phyloP scores from a whole-genome alignment of 2,329 filamentous ascomycete species.

The Penicillium rolfsii region DNA sequence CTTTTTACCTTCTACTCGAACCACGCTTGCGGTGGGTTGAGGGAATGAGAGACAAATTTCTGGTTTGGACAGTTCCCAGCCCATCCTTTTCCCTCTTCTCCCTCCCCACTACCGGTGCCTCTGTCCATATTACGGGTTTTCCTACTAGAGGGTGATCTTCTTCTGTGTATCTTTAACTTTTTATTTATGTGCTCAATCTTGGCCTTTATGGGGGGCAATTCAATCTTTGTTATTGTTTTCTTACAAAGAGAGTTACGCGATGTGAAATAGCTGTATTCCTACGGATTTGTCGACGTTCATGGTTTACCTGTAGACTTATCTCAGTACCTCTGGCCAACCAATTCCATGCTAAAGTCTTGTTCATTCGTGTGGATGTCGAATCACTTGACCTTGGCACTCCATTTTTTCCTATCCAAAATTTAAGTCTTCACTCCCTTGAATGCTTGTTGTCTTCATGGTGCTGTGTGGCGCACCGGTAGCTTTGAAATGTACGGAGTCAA shows the following conservation, averaged over 20 bases:
- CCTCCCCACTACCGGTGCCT: constrained; percentile 19
- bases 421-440: neutral
- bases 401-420: too few relatives aligned
- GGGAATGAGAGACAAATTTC: neutral
- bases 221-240: constrained; percentile 32
- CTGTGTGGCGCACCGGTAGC: neutral
- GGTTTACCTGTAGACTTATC: constrained; percentile 11
- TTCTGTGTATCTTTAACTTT: constrained; percentile 45
- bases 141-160: constrained; percentile 35
- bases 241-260: constrained; percentile 5
- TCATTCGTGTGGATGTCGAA: neutral
- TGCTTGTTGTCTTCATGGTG: neutral
- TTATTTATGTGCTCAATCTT: constrained; percentile 28
- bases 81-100: neutral
- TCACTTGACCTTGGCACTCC: neutral
- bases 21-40: constrained; percentile 1
- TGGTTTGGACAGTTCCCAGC: neutral
- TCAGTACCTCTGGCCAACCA: constrained; percentile 18
- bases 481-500: neutral
- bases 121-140: constrained; percentile 36
- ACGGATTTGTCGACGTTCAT: neutral
- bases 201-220: constrained; percentile 32
- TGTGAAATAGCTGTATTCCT: neutral
- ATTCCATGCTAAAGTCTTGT: constrained; percentile 1
- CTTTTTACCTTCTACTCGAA: constrained; percentile 9